These are phyloP conservation scores for Orbilia brochopaga DNA, from an alignment of 2,329 filamentous ascomycete genomes.

Conservation along the genomic window DNA sequence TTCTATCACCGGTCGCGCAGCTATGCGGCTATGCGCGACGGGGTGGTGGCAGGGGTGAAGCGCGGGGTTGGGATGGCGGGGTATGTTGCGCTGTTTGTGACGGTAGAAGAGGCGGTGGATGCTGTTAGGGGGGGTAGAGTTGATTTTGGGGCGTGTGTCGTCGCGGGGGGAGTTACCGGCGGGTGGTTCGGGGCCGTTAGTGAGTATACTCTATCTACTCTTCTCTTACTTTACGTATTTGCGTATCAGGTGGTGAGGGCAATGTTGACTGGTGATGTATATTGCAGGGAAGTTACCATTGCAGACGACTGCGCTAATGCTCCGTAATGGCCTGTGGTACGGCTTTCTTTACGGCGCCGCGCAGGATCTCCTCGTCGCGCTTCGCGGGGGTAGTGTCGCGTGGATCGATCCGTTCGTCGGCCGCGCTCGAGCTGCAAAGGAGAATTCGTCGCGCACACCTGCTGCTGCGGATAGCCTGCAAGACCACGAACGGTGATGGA, in stretches of 20 bases:
- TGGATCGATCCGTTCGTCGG: conserved; percentile 49
- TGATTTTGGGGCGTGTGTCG: conserved; percentile 78
- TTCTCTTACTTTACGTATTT: conserved; percentile 7
- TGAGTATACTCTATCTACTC: conserved; percentile 60
- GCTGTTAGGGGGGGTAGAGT: conserved; percentile 67
- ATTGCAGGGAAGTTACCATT: conserved; percentile 76
- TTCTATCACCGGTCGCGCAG: conserved; percentile 99
- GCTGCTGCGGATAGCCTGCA: conserved; percentile 8
- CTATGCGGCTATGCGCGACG: conserved; percentile 80
- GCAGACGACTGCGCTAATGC: conserved; percentile 76
- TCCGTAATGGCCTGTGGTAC: conserved; percentile 77
- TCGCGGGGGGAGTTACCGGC: conserved; percentile 76
- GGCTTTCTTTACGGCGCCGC: conserved; percentile 70
- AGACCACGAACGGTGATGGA: too few relatives aligned
- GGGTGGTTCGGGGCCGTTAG: conserved; percentile 87
- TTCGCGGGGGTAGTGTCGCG: conserved; percentile 35
- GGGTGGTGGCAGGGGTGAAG: conserved; percentile 78
- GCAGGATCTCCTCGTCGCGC: conserved; percentile 52
- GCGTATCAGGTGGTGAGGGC: conserved; percentile 53
- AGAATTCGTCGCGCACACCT: background rate
- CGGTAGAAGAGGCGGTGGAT: conserved; percentile 30
- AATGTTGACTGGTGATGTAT: conserved; percentile 55
- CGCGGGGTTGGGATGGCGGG: conserved; percentile 49
- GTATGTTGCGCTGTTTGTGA: conserved; percentile 38
- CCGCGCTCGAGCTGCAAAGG: background rate